phyloP scores from a whole-genome alignment of 371 early-diverging fungal species.

The Circinella minor region DNA sequence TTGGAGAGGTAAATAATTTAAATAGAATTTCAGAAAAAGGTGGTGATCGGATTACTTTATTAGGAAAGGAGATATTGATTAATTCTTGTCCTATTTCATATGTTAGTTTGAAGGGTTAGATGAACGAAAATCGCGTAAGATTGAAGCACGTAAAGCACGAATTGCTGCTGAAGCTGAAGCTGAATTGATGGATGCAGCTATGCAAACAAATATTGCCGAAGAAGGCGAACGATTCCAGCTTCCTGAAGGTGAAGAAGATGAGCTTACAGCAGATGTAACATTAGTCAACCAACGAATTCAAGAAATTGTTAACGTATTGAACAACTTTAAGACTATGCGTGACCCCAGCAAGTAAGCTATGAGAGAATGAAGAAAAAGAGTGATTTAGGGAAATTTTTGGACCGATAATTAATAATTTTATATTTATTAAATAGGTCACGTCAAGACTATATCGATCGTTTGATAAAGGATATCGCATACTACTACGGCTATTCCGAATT shows the following conservation, averaged over 20 bases:
- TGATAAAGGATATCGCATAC: conserved; percentile 83
- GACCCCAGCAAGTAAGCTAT: conserved; percentile 66
- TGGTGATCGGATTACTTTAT: too few relatives aligned
- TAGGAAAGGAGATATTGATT: neutral
- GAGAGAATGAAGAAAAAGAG: too few relatives aligned
- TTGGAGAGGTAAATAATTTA: conserved; percentile 24
- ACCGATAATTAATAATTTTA: too few relatives aligned
- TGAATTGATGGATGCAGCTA: conserved; percentile 75
- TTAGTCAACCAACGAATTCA: conserved; percentile 86
- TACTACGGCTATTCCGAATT: conserved; percentile 98
- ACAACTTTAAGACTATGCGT: conserved; percentile 85
- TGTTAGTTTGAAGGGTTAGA: conserved; percentile 55
- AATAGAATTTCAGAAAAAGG: too few relatives aligned
- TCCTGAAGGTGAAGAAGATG: conserved; percentile 75
- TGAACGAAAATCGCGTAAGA: conserved; percentile 73
- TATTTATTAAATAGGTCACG: conserved; percentile 54
- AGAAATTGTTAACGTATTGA: conserved; percentile 85
- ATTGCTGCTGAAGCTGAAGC: conserved; percentile 67
- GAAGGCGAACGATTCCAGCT: conserved; percentile 72
- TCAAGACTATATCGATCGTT: conserved; percentile 84
- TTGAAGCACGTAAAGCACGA: conserved; percentile 64
- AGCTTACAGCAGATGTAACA: conserved; percentile 62
- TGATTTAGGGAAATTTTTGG: too few relatives aligned
- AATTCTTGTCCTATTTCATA: neutral
- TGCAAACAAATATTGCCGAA: conserved; percentile 76